Evolutionary conservation across 805 yeast species (phyloP), one percentile per base, ranked within the genome.

Genomic region (Yamadazyma ubonensis): DNA sequence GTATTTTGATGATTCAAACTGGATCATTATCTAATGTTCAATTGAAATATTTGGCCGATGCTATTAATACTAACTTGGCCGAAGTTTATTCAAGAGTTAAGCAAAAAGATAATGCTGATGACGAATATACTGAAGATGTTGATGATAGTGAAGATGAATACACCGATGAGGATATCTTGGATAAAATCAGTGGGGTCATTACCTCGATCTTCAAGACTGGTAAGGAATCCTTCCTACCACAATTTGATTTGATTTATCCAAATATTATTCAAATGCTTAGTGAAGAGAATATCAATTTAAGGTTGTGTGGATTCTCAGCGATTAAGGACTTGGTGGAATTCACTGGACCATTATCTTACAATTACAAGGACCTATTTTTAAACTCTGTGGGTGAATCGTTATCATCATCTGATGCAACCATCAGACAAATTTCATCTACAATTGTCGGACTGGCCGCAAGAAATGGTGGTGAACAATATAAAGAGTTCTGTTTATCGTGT

Each of bases 121-220:
- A 87, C 56, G 96, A 86, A 52, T 89, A 83, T 59, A 83, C 84
- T 43, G 96, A 88, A 63, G 96, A 87, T 32, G 70, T 81, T 5
- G 95, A 84, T 43, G 86, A 79, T 40, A 89, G 83, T 41, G 97
- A 90, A 41, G 82, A 78, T 21, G 88, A 81, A 43, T 95, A 85
- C 52, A 82, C 93, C 1, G 98, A 93, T 59, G 97, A 89, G 56
- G 96, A 90, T 55, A 67, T 93, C 33, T 65, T 89, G 37, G 95
- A 88, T 52, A 96, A 91, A 57, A 79, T 89, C 47, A 86, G 84
- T 58, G 85, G 83, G 57, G 81, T 84, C 1, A 61, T 93, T 27
- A 73, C 83, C 6, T 72, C 83, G 0, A 70, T 88, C 12, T 84
- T 91, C 73, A 83, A 78, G 58, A 73, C 76, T 29, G 68, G 77